phyloP scores from a whole-genome alignment of 805 yeast species.

The Lachancea cidri region DNA sequence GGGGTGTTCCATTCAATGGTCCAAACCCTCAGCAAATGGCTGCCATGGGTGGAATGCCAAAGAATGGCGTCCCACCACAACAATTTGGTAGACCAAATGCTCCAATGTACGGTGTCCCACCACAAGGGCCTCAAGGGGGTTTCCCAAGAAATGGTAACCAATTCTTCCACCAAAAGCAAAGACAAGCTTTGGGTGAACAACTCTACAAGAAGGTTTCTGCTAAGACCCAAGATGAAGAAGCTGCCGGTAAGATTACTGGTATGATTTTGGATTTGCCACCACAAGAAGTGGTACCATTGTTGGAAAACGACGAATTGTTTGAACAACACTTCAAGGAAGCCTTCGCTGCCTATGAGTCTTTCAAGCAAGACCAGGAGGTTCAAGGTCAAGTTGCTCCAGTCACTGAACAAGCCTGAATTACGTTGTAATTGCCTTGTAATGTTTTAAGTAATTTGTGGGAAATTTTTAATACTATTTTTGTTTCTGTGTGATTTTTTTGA shows the following conservation, averaged over 20 bases:
- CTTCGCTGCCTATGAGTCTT: constrained; percentile 86
- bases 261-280: constrained; percentile 96
- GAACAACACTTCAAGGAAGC: constrained; percentile 93
- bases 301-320: constrained; percentile 86
- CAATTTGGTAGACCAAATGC: constrained; percentile 64
- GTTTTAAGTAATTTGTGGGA: constrained; percentile 11
- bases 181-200: constrained; percentile 97
- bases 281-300: constrained; percentile 79
- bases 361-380: constrained; percentile 51
- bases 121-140: constrained; percentile 59
- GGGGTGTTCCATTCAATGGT: constrained; percentile 75
- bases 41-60: constrained; percentile 58
- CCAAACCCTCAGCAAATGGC: constrained; percentile 78
- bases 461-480: constrained; percentile 5
- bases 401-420: constrained; percentile 6
- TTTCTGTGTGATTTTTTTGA: constrained; percentile 1
- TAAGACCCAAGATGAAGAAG: constrained; percentile 84
- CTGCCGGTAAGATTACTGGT: constrained; percentile 98
- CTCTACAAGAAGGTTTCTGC: constrained; percentile 88
- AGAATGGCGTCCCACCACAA: constrained; percentile 52
- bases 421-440: constrained; percentile 3
- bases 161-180: constrained; percentile 76
- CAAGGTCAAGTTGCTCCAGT: constrained; percentile 14
- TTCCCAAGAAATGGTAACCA: constrained; percentile 36
- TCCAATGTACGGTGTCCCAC: constrained; percentile 84